These are phyloP conservation scores for Asterophora lycoperdoides DNA, from an alignment of 768 basidiomycete species.

Conservation along the genomic window DNA sequence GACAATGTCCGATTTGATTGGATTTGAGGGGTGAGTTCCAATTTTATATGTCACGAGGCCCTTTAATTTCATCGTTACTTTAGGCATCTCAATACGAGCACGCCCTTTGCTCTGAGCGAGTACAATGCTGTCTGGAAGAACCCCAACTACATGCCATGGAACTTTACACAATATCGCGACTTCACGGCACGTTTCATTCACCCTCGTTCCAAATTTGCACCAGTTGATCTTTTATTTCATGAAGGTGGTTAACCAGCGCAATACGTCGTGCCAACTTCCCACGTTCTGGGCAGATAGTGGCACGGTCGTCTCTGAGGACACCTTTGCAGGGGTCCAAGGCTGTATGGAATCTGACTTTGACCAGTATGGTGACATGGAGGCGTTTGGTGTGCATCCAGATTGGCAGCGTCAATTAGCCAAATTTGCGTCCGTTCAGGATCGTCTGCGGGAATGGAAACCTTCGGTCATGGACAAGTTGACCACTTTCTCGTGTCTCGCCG, in stretches of 20 bases:
- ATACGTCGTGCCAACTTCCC: constrained; percentile 71
- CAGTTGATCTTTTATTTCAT: constrained; percentile 1
- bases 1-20: constrained; percentile 85
- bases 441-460: constrained; percentile 89
- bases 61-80: constrained; percentile 5
- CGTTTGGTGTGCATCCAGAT: constrained; percentile 93
- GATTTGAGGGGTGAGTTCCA: constrained; percentile 67
- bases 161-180: constrained; percentile 79
- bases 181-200: constrained; percentile 49
- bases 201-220: not conserved
- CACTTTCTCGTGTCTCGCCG: constrained; percentile 79
- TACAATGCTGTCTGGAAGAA: constrained; percentile 71
- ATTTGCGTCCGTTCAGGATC: constrained; percentile 94
- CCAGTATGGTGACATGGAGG: constrained; percentile 96
- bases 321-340: constrained; percentile 38
- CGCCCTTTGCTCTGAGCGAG: constrained; percentile 76
- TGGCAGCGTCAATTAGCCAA: constrained; percentile 94
- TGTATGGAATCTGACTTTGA: constrained; percentile 86
- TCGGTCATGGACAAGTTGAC: constrained; percentile 73
- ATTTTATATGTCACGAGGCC: not conserved
- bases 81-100: constrained; percentile 74
- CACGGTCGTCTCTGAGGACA: constrained; percentile 50
- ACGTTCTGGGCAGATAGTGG: constrained; percentile 80
- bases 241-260: constrained; percentile 66
- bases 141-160: constrained; percentile 80